Base-by-base conservation (phyloP, 2,329 filamentous ascomycete genomes). In the Neonectria sp. region DNA sequence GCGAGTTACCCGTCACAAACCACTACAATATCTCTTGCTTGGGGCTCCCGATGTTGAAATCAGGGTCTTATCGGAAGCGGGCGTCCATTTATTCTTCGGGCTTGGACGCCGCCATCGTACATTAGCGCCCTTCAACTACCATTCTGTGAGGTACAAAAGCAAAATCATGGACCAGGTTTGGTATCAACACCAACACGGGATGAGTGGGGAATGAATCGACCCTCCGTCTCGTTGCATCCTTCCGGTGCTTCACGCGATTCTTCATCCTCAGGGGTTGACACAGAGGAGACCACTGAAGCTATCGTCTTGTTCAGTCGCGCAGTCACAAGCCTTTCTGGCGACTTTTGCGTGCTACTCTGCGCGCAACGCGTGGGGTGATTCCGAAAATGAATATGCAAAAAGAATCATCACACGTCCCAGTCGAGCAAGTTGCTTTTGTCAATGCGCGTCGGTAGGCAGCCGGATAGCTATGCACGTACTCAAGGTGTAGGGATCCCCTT, bases 31-130 rank as follows among this genome's bases (percentile, higher is more conserved):
- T 60, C 40, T 46, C 35, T 35, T 45, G 12, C 40, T 56, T 55
- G 15, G 33, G 33, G 12, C 48, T 57, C 37, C 52, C 53, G 37
- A 58, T 61, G 46, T 58, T 55, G 56, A 66, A 62, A 66, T 61
- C 46, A 58, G 63, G 63, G 63, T 66, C 64, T 72, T 73, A 74
- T 73, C 70, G 35, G 63, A 33, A 72, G 51, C 62, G 62, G 57
- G 55, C 51, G 61, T 27, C 56, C 55, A 70, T 67, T 69, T 51
- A 27, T 67, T 56, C 45, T 55, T 67, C 21, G 59, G 49, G 53
- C 61, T 65, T 68, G 59, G 45, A 59, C 40, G 43, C 67, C 65
- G 48, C 61, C 37, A 67, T 68, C 57, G 46, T 68, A 60, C 68
- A 68, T 63, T 65, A 71, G 65, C 68, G 68, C 55, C 59, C 60